A percentile compares a stretch with the other conserved stretches of the same genome.
Conservation (phyloP, 768 basidiomycete genomes). For the Boletus eberwhitei region DNA sequence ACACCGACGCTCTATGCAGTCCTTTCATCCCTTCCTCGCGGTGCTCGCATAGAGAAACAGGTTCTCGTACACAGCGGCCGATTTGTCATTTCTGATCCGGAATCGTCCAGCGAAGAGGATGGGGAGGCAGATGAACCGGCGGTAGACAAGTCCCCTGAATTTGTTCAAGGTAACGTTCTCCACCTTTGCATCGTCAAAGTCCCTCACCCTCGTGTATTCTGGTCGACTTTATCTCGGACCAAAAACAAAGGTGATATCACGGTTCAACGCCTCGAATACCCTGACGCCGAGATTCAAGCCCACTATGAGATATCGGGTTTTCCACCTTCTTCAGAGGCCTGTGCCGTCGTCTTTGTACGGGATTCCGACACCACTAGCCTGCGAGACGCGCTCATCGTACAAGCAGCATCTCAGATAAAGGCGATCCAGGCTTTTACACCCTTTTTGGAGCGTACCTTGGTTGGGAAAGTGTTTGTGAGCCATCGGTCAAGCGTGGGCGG, state of each 20-base stretch:
- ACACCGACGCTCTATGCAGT: constrained; percentile 55
- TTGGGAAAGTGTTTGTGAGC: constrained; percentile 27
- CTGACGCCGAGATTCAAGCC: constrained; percentile 17
- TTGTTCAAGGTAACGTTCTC: constrained; percentile 38
- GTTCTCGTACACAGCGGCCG: constrained; percentile 68
- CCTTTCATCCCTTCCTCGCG: constrained; percentile 66
- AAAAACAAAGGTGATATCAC: constrained; percentile 14
- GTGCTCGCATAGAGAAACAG: constrained; percentile 74
- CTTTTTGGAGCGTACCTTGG: constrained; percentile 21
- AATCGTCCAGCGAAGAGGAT: background rate
- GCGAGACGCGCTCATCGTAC: constrained; percentile 11
- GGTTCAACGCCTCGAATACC: constrained; percentile 1
- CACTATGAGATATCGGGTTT: constrained; percentile 52
- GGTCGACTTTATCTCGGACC: background rate
- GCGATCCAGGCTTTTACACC: constrained; percentile 13
- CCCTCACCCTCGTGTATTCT: background rate
- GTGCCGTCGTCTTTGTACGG: constrained; percentile 44
- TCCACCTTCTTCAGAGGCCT: constrained; percentile 37
- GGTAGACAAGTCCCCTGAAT: constrained; percentile 36
- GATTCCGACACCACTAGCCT: constrained; percentile 10
- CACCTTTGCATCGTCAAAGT: background rate
- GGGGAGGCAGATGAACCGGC: constrained; percentile 44
- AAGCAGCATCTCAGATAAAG: constrained; percentile 12
- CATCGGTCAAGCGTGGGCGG: constrained; percentile 1
- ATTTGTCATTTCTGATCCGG: constrained; percentile 36